Conservation (phyloP, 805 yeast genomes). For the Lipomyces starkeyi region DNA sequence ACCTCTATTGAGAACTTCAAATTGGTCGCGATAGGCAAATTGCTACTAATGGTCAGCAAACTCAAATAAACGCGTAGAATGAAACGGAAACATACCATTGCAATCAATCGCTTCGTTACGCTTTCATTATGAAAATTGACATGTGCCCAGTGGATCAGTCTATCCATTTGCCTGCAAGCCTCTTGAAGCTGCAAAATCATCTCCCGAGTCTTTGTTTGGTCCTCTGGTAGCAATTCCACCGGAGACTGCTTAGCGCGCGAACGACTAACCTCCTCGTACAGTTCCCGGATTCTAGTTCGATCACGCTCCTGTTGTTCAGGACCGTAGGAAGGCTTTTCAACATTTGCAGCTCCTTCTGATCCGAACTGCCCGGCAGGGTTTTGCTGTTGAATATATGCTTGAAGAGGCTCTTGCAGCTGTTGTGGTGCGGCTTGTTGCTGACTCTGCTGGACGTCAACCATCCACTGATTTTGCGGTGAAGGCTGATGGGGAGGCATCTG, state of each 20-base stretch:
- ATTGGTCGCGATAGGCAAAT: conserved; percentile 32
- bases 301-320: conserved; percentile 30
- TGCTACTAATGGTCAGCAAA: conserved; percentile 16
- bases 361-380: not conserved
- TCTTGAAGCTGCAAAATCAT: conserved; percentile 26
- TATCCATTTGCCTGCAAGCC: conserved; percentile 31
- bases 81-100: conserved; percentile 23
- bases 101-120: conserved; percentile 26
- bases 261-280: conserved; percentile 26
- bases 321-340: conserved; percentile 6
- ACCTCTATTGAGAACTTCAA: conserved; percentile 27
- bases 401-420: conserved; percentile 7
- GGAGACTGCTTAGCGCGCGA: conserved; percentile 17
- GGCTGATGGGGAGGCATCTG: conserved; percentile 24
- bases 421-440: not conserved
- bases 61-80: not conserved
- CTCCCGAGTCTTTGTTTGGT: conserved; percentile 18
- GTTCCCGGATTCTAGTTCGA: conserved; percentile 21
- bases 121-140: conserved; percentile 27
- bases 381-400: conserved; percentile 9
- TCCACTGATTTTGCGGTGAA: conserved; percentile 10
- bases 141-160: conserved; percentile 30
- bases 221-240: conserved; percentile 29
- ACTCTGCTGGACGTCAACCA: conserved; percentile 8
- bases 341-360: not conserved